Base-by-base conservation (phyloP, 2,329 filamentous ascomycete species). In the Apiospora sp. region DNA sequence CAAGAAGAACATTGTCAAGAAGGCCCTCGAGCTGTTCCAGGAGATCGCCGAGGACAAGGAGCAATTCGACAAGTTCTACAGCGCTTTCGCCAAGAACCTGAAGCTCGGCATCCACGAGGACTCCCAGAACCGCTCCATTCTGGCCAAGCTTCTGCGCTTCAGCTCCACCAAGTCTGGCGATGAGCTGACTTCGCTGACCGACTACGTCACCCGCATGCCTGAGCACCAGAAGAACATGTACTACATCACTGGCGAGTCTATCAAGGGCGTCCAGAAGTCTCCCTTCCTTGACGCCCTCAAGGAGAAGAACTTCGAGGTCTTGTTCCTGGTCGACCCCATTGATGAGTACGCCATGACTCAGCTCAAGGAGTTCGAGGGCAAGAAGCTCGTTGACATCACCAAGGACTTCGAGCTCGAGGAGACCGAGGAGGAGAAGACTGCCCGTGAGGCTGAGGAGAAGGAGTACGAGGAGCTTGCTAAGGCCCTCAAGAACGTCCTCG, bases 1-100 rank as follows among this genome's bases (percentile, higher is more conserved):
- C 92, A 97, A 97, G 92, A 99, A 99, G 95, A 99, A 99, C 93
- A 98, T 99, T 78, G 95, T 99, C 91, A 99, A 98, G 95, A 99
- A 99, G 94, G 94, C 94, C 77, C 94, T 99, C 78, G 96, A 99
- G 91, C 94, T 99, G 85, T 99, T 99, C 93, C 91, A 92, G 82
- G 96, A 99, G 90, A 99, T 99, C 77, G 92, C 96, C 73, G 96
- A 99, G 91, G 96, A 99, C 88, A 97, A 97, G 88, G 96, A 99
- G 92, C 94, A 98, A 87, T 99, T 99, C 85, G 96, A 99, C 92
- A 99, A 99, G 92, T 99, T 99, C 93, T 99, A 99, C 92, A 89
- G 89, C 82, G 96, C 96, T 81, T 99, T 99, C 91, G 93, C 92
- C 92, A 99, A 99, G 94, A 99, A 99, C 93, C 92, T 99, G 86